A percentile compares a stretch with the other conserved stretches of the same genome.
Evolutionary conservation across 83 land plant species (phyloP).

Genomic region (Thuja plicata): DNA sequence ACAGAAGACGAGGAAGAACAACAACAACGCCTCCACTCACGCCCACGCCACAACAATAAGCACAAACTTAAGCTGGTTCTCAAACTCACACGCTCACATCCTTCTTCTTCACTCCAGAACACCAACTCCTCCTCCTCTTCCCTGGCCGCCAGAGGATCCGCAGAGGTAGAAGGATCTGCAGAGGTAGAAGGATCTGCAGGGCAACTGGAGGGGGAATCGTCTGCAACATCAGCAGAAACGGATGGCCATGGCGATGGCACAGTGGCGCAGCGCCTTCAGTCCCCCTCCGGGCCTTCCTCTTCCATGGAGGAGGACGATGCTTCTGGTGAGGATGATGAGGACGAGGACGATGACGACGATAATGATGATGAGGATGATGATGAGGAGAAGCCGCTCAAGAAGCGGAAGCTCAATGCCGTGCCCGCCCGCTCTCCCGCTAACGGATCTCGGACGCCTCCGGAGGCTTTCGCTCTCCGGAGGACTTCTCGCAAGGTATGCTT

Average conservation of each 20-base stretch:
- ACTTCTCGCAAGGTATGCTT: slow-evolving; percentile 25
- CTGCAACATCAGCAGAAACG: slow-evolving; percentile 14
- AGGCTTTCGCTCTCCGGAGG: slow-evolving; percentile 13
- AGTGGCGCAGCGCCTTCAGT: background rate
- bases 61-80: slow-evolving; percentile 23
- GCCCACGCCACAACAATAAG: slow-evolving; percentile 16
- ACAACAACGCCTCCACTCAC: slow-evolving; percentile 19
- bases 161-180: too few species aligned
- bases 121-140: background rate
- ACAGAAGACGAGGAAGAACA: slow-evolving; percentile 17
- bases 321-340: background rate
- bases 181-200: background rate
- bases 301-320: background rate
- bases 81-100: slow-evolving; percentile 9
- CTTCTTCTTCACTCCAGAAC: slow-evolving; percentile 19
- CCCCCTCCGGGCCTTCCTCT: background rate
- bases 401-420: slow-evolving; percentile 26
- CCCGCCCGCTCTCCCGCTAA: background rate
- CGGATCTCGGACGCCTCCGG: background rate
- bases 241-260: slow-evolving; percentile 13
- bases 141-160: background rate
- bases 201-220: background rate
- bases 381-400: slow-evolving; percentile 24
- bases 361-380: slow-evolving; percentile 3
- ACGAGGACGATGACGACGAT: slow-evolving; percentile 22